Evolutionary conservation across 495 filamentous ascomycete genomes (phyloP), one percentile per base, ranked within the genome.

Genomic region (Pseudevernia furfuracea): DNA sequence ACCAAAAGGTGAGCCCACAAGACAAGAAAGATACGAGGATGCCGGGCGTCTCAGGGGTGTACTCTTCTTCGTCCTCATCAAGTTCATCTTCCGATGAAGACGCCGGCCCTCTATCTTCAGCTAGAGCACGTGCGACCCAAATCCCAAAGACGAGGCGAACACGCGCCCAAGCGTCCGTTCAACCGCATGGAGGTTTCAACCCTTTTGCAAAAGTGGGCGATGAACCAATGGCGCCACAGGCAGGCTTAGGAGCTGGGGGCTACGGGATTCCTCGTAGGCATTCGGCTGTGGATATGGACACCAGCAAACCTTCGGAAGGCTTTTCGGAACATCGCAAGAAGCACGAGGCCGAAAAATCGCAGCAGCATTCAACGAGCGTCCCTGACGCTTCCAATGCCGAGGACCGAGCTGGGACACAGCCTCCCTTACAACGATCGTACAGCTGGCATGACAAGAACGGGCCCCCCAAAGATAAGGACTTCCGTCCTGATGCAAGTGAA

Each of bases 31-130:
- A 58, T 12, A 21, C 58, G 21, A 58, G 49, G 0, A 19, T 57
- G 44, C 53, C 49, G 15, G 60, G 56, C 1, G 61, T 53, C 17
- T 70, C 49, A n/a, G 60, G 56, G 1, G 61, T 53, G 37, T 70
- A 58, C 15, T 64, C 67, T 36, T 70, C 70, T 30, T 65, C 68
- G 46, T 68, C 70, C 21, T 68, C 65, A 59, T 70, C 68, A 34
- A 66, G 63, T 39, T 65, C 67, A 23, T 68, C 67, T 15, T 65
- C 67, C 15, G 61, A 64, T n/a, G 62, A 62, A 46, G 70, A 69
- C 12, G 68, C 64, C 21, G 60, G 23, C 21, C 38, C 63, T 14
- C 11, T 49, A 4, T 19, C 49, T 36, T 61, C 64, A 9, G 48
- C 62, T 30, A 65, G 52, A 58, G 36, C 62, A 28, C n/a, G 41